Conservation (phyloP, 805 yeast species). For the Teunomyces lycoperdinae region DNA sequence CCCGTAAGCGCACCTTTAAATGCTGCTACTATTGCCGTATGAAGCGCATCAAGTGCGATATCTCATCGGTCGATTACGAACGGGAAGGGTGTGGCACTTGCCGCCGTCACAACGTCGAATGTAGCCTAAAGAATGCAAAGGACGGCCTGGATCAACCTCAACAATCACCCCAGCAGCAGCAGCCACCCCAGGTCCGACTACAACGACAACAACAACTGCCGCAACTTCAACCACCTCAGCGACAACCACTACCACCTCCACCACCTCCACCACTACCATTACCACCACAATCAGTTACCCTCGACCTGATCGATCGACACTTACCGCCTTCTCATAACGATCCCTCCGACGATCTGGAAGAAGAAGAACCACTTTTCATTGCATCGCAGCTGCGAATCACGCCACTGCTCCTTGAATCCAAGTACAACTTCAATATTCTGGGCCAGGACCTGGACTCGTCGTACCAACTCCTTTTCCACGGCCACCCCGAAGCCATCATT, state of each 20-base stretch:
- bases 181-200: not conserved
- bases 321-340: not conserved
- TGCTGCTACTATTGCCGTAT: conserved; percentile 32
- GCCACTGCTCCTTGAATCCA: conserved; percentile 17
- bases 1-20: conserved; percentile 32
- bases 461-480: conserved; percentile 22
- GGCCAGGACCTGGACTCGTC: conserved; percentile 16
- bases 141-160: not conserved
- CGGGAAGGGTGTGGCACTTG: conserved; percentile 28
- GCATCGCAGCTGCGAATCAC: conserved; percentile 10
- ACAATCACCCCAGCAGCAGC: not conserved
- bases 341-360: not conserved
- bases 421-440: conserved; percentile 23
- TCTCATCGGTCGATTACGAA: conserved; percentile 24
- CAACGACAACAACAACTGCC: not conserved
- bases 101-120: conserved; percentile 16
- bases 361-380: not conserved
- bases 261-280: no score
- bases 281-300: not conserved
- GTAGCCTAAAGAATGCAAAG: conserved; percentile 12
- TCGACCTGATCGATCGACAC: not conserved
- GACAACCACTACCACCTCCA: no score
- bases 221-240: not conserved
- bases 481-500: conserved; percentile 27
- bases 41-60: conserved; percentile 27